Base-by-base conservation (phyloP, 495 filamentous ascomycete genomes). In the Hypoxylon lienhwacheense region DNA sequence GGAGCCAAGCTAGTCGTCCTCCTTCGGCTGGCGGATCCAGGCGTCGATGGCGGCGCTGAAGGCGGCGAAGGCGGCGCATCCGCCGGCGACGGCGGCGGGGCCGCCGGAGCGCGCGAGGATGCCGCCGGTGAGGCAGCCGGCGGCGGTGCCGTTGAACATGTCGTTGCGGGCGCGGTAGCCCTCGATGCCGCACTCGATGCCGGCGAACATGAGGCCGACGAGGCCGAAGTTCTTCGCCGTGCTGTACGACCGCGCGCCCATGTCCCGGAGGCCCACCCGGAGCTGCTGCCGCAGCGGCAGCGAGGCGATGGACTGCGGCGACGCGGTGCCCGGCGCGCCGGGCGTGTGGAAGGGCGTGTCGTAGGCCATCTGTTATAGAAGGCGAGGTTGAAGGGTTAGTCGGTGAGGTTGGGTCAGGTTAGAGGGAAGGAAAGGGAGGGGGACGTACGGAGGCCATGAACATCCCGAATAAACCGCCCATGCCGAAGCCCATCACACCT, bases 101-200 rank as follows among this genome's bases (percentile, higher is more conserved):
- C 93, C 93, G 2, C 88, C 92, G 66, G 85, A 86, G 8, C 83
- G 81, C 21, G 88, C 92, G 43, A 97, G 69, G 25, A 88, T 86
- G 11, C 90, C 93, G 7, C 93, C 93, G 5, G 93, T 97, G 15
- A 97, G 71, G 70, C 95, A 97, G 0, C 93, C 93, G 2, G 91
- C 89, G 5, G 85, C 80, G 5, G 92, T 82, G 24, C 90, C 89
- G 75, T 98, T 98, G 47, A 77, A 84, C 31, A 97, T 68, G 71
- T 97, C 93, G 69, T 96, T 96, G 77, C 95, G 96, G 2, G 93
- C 93, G 7, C 93, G 79, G 51, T 87, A 78, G 0, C 90, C 91
- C 67, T 97, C 95, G 54, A 98, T 91, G 44, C 87, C 89, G 74
- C 93, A 98, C 74, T 98, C 93, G 8, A 91, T 95, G 16, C 93